Conservation (phyloP, 495 filamentous ascomycete species). For the Aspergillus steynii region DNA sequence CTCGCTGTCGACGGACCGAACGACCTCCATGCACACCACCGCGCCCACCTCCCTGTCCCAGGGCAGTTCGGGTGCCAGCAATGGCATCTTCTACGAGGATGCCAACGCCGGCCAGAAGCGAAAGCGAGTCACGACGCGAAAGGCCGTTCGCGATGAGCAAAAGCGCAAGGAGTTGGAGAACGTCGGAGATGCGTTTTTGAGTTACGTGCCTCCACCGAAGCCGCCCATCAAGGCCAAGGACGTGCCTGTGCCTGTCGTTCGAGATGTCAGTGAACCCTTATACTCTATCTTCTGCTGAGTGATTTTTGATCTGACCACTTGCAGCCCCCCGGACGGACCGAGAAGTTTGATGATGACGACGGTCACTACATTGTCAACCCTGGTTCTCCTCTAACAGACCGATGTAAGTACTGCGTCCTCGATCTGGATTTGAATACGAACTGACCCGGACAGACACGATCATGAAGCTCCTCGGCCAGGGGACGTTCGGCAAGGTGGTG, state of each 20-base stretch:
- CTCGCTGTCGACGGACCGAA: constrained; percentile 81
- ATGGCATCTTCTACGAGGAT: constrained; percentile 54
- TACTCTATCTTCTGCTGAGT: constrained; percentile 9
- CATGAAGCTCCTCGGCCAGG: constrained; percentile 84
- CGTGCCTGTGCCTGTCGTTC: constrained; percentile 76
- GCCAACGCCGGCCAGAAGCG: constrained; percentile 75
- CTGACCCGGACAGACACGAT: constrained; percentile 68
- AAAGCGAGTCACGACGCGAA: constrained; percentile 75
- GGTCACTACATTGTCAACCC: constrained; percentile 92
- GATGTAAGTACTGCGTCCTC: constrained; percentile 65
- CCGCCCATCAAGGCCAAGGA: constrained; percentile 91
- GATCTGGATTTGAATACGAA: constrained; percentile 5
- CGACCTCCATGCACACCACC: constrained; percentile 83
- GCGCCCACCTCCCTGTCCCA: constrained; percentile 87
- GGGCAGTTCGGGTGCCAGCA: constrained; percentile 60
- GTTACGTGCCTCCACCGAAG: constrained; percentile 80
- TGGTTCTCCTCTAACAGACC: constrained; percentile 77
- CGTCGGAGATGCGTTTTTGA: constrained; percentile 68
- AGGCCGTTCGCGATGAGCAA: constrained; percentile 76
- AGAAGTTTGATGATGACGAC: constrained; percentile 89
- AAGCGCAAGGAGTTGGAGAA: constrained; percentile 69
- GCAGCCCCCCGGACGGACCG: constrained; percentile 46
- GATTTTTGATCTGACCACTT: constrained; percentile 4
- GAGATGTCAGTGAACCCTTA: constrained; percentile 67
- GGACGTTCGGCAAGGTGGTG: constrained; percentile 97